phyloP scores from a whole-genome alignment of 495 filamentous ascomycete species.

The Acidomyces sp. region DNA sequence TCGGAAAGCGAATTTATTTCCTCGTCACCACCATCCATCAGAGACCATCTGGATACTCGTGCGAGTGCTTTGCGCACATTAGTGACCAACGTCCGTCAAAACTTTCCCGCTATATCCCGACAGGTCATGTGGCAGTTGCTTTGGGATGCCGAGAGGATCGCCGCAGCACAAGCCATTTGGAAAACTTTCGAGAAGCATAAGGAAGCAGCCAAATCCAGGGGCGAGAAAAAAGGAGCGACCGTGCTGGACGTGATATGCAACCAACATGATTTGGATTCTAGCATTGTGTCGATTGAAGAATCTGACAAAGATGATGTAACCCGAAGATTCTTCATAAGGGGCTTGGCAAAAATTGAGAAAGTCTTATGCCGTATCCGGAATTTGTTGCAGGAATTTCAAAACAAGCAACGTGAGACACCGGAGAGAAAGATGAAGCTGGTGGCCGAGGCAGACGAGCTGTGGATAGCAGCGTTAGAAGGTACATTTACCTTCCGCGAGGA shows the following conservation, averaged over 20 bases:
- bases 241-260: conserved; percentile 52
- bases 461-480: conserved; percentile 53
- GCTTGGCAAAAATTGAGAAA: conserved; percentile 58
- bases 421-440: conserved; percentile 19
- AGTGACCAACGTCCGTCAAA: conserved; percentile 47
- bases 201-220: conserved; percentile 34
- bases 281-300: conserved; percentile 44
- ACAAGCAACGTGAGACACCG: conserved; percentile 29
- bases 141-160: conserved; percentile 82
- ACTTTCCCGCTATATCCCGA: conserved; percentile 44
- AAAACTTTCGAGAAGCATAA: conserved; percentile 47
- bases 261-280: conserved; percentile 55
- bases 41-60: conserved; percentile 61
- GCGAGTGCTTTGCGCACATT: conserved; percentile 58
- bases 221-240: conserved; percentile 22
- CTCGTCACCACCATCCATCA: conserved; percentile 56
- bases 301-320: conserved; percentile 55
- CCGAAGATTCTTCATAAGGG: conserved; percentile 69
- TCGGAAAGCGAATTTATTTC: conserved; percentile 63
- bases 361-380: conserved; percentile 65
- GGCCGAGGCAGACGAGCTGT: conserved; percentile 64
- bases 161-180: conserved; percentile 74
- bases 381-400: conserved; percentile 53
- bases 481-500: conserved; percentile 60
- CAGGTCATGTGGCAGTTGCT: conserved; percentile 64